Conservation (phyloP, 1,139 yeast genomes). For the Scheffersomyces parashehatae region DNA sequence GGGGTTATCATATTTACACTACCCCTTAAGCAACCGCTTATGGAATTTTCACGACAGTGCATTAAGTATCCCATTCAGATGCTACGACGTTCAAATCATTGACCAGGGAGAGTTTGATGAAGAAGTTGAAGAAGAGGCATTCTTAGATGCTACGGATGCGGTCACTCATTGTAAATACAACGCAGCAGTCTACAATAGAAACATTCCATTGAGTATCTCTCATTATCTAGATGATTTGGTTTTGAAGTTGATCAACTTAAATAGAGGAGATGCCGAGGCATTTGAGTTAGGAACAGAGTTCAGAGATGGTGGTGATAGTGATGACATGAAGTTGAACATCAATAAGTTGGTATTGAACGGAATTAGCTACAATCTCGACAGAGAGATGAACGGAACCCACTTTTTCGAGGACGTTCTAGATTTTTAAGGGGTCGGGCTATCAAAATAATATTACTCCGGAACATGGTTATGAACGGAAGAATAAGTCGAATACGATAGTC, state of each 20-base stretch:
- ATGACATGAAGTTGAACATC: conserved; percentile 27
- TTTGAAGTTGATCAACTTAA: conserved; percentile 30
- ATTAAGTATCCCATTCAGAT: conserved; percentile 31
- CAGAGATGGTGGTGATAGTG: conserved; percentile 27
- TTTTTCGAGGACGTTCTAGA: conserved; percentile 32
- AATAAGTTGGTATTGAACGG: conserved; percentile 36
- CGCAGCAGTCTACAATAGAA: conserved; percentile 11
- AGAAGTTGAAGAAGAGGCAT: conserved; percentile 24
- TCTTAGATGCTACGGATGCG: conserved; percentile 24
- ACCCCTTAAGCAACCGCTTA: conserved; percentile 24
- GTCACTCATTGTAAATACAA: conserved; percentile 21
- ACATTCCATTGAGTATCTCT: conserved; percentile 25
- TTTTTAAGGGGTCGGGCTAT: neutral
- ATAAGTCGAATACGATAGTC: too few relatives aligned
- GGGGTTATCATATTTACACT: conserved; percentile 20
- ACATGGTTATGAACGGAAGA: too few relatives aligned
- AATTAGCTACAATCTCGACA: conserved; percentile 35
- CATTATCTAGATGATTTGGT: conserved; percentile 39
- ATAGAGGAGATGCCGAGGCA: conserved; percentile 47
- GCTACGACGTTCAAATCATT: conserved; percentile 33
- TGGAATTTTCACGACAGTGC: conserved; percentile 41
- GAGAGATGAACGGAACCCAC: conserved; percentile 46
- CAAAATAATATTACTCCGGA: too few relatives aligned
- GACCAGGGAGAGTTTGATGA: conserved; percentile 45
- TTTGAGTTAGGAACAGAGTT: conserved; percentile 25